Percentiles rank a stretch among this genome's conserved stretches.
Conservation (phyloP, 495 filamentous ascomycete genomes). For the Penicillium coprophilum region DNA sequence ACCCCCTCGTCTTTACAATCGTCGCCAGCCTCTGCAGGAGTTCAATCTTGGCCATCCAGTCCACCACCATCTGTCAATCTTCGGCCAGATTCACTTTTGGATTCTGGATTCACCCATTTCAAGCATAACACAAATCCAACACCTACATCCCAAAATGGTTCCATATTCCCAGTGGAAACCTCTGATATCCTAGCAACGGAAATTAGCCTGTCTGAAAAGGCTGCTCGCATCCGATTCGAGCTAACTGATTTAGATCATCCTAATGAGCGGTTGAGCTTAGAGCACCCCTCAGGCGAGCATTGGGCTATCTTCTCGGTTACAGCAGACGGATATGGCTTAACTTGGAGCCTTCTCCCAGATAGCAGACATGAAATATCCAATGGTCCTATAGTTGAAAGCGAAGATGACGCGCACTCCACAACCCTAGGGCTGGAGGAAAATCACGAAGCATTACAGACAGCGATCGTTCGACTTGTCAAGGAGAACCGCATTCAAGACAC, state of each 20-base stretch:
- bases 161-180: constrained; percentile 32
- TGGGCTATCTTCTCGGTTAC: constrained; percentile 71
- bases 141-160: constrained; percentile 22
- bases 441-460: constrained; percentile 78
- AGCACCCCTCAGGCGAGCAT: constrained; percentile 45
- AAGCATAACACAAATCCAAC: constrained; percentile 18
- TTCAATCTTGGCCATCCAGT: constrained; percentile 18
- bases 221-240: constrained; percentile 48
- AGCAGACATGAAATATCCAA: constrained; percentile 18
- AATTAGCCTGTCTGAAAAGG: constrained; percentile 29
- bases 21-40: constrained; percentile 23
- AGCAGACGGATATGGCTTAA: constrained; percentile 64
- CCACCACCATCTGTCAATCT: constrained; percentile 6
- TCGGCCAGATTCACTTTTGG: constrained; percentile 18
- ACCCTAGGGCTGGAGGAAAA: constrained; percentile 73
- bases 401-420: constrained; percentile 62
- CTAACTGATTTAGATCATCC: constrained; percentile 41
- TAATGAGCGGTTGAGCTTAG: constrained; percentile 33
- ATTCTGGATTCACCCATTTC: constrained; percentile 35
- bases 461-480: constrained; percentile 76
- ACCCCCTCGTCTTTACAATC: constrained; percentile 25
- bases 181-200: constrained; percentile 29
- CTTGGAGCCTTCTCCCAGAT: constrained; percentile 62
- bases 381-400: constrained; percentile 16
- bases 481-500: constrained; percentile 64